A percentile compares a stretch with the other conserved stretches of the same genome.
phyloP scores from a whole-genome alignment of 2,329 filamentous ascomycete species.

The Curvularia sp. region DNA sequence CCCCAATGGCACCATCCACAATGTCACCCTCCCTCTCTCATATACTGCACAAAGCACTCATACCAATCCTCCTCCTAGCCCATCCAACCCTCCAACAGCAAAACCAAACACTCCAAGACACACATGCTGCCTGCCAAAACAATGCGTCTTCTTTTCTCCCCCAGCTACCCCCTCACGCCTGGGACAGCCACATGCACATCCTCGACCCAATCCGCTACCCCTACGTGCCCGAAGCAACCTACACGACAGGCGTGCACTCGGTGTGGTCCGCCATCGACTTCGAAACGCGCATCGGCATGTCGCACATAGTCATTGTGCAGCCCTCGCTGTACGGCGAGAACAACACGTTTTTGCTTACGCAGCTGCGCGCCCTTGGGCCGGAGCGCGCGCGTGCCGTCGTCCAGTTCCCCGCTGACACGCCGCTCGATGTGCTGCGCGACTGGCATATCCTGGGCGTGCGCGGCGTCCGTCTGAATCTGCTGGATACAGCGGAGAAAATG shows the following conservation, averaged over 20 bases:
- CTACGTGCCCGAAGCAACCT: not conserved
- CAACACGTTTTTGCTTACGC: not conserved
- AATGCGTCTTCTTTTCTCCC: not conserved
- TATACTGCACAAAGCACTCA: not conserved
- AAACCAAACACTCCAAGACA: not conserved
- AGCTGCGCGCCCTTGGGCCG: not conserved
- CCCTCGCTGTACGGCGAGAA: not conserved
- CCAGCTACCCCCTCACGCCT: not conserved
- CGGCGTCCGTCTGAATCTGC: not conserved
- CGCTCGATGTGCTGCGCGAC: not conserved
- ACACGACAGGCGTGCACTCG: not conserved
- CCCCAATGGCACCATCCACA: not conserved
- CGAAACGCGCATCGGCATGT: not conserved
- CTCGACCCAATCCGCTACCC: not conserved
- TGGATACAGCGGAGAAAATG: not conserved
- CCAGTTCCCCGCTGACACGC: not conserved
- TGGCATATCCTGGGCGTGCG: not conserved
- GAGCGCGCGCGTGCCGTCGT: not conserved
- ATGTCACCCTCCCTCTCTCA: not conserved
- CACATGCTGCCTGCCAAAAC: not conserved
- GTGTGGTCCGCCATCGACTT: not conserved
- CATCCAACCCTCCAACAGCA: not conserved
- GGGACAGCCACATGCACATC: slow-evolving; percentile 5
- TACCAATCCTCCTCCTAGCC: not conserved
- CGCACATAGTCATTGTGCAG: not conserved